Conservation (phyloP, 768 basidiomycete species). For the Imleria badia region DNA sequence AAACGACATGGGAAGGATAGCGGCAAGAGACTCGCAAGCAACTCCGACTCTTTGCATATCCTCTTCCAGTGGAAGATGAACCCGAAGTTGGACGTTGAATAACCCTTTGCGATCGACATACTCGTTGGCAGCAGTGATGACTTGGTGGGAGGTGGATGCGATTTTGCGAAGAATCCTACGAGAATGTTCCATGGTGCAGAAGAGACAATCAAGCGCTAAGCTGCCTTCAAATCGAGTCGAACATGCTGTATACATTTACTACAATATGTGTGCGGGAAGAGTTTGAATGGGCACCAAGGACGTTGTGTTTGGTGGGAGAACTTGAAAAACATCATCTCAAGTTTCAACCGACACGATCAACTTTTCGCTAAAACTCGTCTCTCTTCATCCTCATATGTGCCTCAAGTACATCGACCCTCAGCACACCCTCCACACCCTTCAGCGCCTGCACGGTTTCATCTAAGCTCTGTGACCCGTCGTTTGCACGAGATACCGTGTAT, state of each 20-base stretch:
- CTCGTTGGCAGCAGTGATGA: not conserved
- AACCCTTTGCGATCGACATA: not conserved
- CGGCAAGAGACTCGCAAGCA: too few relatives aligned
- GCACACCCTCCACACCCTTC: conserved; percentile 16
- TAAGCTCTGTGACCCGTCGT: not conserved
- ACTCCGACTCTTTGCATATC: not conserved
- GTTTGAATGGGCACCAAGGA: too few relatives aligned
- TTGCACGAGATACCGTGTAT: conserved; percentile 9
- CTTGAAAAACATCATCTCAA: too few relatives aligned
- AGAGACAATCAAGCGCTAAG: too few relatives aligned
- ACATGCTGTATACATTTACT: too few relatives aligned
- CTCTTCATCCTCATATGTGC: conserved; percentile 23
- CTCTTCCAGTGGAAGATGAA: too few relatives aligned
- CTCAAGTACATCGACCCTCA: conserved; percentile 26
- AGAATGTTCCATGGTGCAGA: not conserved
- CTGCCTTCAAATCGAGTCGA: too few relatives aligned
- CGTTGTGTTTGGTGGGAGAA: too few relatives aligned
- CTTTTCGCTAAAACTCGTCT: conserved; percentile 22
- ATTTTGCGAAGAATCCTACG: not conserved
- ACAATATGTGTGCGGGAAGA: too few relatives aligned
- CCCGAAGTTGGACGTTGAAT: not conserved
- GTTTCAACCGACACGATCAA: too few relatives aligned
- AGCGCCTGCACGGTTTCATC: conserved; percentile 17
- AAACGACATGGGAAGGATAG: too few relatives aligned
- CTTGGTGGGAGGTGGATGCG: not conserved